These are phyloP conservation scores for Dothistroma pini DNA, from an alignment of 2,329 filamentous ascomycete genomes.

Conservation along the genomic window DNA sequence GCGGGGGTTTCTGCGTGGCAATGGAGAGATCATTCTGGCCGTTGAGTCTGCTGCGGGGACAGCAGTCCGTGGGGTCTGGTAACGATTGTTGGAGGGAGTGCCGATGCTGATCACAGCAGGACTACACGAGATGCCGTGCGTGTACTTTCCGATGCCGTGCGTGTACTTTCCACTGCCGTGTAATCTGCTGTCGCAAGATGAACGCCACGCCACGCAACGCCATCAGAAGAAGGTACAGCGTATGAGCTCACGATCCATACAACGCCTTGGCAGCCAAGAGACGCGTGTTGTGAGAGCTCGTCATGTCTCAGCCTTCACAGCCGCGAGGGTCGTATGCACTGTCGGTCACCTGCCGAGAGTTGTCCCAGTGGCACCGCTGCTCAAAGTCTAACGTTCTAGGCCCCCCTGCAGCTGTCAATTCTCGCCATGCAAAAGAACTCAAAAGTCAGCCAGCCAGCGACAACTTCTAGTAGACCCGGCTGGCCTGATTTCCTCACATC, in stretches of 20 bases:
- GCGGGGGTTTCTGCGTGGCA: too few species aligned
- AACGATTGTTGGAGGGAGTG: too few species aligned
- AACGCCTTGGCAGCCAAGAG: not conserved
- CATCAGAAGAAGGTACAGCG: not conserved
- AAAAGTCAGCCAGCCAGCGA: not conserved
- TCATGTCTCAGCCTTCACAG: not conserved
- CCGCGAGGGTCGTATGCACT: not conserved
- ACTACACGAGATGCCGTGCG: not conserved
- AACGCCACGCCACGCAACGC: too few species aligned
- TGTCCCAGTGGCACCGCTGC: not conserved
- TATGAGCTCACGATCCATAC: not conserved
- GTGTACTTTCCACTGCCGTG: not conserved
- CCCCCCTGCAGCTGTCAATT: not conserved
- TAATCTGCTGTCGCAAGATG: not conserved
- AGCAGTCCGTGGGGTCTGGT: too few species aligned
- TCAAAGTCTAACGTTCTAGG: not conserved
- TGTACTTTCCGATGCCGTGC: not conserved
- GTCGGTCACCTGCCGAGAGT: not conserved
- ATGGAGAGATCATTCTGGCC: too few species aligned
- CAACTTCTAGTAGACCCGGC: not conserved
- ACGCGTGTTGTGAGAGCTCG: not conserved
- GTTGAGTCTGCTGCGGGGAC: too few species aligned
- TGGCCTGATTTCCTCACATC: not conserved
- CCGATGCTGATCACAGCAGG: too few species aligned
- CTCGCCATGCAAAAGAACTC: not conserved